Evolutionary conservation across 1,284 basidiomycete species (phyloP).

Genomic region (Ustilago esculenta): DNA sequence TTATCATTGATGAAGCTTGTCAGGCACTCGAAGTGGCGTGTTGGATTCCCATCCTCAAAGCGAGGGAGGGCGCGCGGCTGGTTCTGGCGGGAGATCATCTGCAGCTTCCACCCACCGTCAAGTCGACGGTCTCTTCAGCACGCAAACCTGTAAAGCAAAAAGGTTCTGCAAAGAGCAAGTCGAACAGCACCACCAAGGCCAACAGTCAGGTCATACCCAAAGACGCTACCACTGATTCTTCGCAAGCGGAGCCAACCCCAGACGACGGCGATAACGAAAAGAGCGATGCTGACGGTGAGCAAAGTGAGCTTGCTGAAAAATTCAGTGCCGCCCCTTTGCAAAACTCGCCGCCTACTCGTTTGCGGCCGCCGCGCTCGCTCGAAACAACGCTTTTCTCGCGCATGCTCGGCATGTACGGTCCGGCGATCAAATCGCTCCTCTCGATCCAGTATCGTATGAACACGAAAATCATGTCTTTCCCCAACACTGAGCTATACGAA

Average conservation of each 20-base stretch:
- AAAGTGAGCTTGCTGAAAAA: constrained; percentile 1
- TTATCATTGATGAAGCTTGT: constrained; percentile 91
- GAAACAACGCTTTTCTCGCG: constrained; percentile 92
- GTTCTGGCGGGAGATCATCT: constrained; percentile 68
- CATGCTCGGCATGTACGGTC: constrained; percentile 85
- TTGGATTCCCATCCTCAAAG: constrained; percentile 86
- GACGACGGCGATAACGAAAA: constrained; percentile 5
- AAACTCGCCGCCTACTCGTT: constrained; percentile 15
- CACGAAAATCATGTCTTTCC: constrained; percentile 83
- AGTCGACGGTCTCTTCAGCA: constrained; percentile 21
- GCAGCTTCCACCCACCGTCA: constrained; percentile 86
- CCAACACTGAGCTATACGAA: constrained; percentile 82
- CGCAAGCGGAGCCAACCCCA: no score
- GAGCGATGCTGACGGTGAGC: constrained; percentile 5
- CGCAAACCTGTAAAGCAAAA: neutral
- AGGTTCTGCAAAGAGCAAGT: neutral
- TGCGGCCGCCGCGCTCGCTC: constrained; percentile 78
- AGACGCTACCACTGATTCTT: no score
- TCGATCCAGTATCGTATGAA: constrained; percentile 79
- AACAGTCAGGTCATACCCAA: no score
- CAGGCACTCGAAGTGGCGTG: constrained; percentile 96
- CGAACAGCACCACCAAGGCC: no score
- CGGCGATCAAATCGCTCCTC: constrained; percentile 84
- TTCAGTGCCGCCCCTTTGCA: constrained; percentile 3
- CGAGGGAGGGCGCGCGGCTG: constrained; percentile 36